phyloP scores from a whole-genome alignment of 129 eudicot species.

The Saussurea involucrata region DNA sequence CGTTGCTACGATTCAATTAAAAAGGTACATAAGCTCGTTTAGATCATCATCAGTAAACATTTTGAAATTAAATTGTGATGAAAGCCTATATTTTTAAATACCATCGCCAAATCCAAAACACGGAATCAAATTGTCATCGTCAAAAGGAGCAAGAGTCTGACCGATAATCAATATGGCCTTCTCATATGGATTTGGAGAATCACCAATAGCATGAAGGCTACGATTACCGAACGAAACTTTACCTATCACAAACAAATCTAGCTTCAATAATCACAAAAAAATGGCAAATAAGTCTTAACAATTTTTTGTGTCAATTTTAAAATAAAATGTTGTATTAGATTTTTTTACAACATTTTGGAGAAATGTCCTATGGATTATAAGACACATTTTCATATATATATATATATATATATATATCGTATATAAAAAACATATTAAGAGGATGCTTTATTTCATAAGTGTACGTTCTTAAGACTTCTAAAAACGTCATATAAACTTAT shows the following conservation, averaged over 20 bases:
- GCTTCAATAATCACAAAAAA: not conserved
- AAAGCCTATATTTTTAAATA: conserved; percentile 13
- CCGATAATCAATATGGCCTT: conserved; percentile 73
- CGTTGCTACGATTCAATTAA: conserved; percentile 29
- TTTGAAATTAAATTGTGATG: not conserved
- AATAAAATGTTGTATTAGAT: not conserved
- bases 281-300: not conserved
- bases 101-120: conserved; percentile 88
- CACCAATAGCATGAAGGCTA: conserved; percentile 68
- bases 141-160: conserved; percentile 75
- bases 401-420: too few species aligned
- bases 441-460: not conserved
- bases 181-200: conserved; percentile 67
- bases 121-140: conserved; percentile 76
- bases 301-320: not conserved
- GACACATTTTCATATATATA: not conserved
- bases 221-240: conserved; percentile 58
- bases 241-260: conserved; percentile 35
- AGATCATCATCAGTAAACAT: not conserved
- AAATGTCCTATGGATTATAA: not conserved
- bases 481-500: not conserved
- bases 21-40: not conserved
- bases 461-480: not conserved
- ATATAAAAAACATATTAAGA: not conserved
- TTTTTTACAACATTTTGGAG: not conserved